A percentile compares a stretch with the other conserved stretches of the same genome.
phyloP scores from a whole-genome alignment of 305 asterid genomes.

The Fraxinus angustifolia region DNA sequence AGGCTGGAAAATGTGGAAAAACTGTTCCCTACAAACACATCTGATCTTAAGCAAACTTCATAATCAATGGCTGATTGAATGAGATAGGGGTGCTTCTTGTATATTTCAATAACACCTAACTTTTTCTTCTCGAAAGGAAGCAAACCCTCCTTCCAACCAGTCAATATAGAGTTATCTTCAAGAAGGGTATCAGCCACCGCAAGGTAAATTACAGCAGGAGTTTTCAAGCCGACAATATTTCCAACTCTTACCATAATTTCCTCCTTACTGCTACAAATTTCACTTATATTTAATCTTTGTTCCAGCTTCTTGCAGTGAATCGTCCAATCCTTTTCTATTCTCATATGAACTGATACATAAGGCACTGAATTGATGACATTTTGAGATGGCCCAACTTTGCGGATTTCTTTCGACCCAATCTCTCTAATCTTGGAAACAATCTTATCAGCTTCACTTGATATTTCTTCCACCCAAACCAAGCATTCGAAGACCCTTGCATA shows the following conservation, averaged over 20 bases:
- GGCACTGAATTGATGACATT: slow-evolving; percentile 24
- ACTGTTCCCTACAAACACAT: slow-evolving; percentile 83
- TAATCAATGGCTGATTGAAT: slow-evolving; percentile 86
- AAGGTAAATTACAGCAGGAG: slow-evolving; percentile 54
- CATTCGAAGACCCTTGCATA: slow-evolving; percentile 74
- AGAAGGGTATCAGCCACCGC: slow-evolving; percentile 91
- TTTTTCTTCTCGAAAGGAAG: slow-evolving; percentile 71
- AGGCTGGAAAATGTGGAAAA: slow-evolving; percentile 92
- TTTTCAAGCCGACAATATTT: slow-evolving; percentile 47
- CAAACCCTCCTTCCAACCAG: slow-evolving; percentile 69
- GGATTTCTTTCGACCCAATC: slow-evolving; percentile 39
- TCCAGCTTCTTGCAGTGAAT: slow-evolving; percentile 86
- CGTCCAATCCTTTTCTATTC: slow-evolving; percentile 94
- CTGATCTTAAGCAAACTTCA: slow-evolving; percentile 82
- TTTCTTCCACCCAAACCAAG: slow-evolving; percentile 62
- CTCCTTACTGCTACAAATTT: slow-evolving; percentile 76
- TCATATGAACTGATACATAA: slow-evolving; percentile 88
- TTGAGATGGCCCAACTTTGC: slow-evolving; percentile 5
- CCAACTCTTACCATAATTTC: slow-evolving; percentile 68
- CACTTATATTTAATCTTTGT: slow-evolving; percentile 53
- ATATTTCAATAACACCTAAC: slow-evolving; percentile 53
- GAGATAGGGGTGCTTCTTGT: slow-evolving; percentile 66
- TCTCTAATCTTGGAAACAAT: slow-evolving; percentile 66
- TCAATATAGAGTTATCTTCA: slow-evolving; percentile 55
- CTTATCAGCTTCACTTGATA: slow-evolving; percentile 66